Evolutionary conservation across 345 rosid genomes (phyloP).

Genomic region (Populus tremula): DNA sequence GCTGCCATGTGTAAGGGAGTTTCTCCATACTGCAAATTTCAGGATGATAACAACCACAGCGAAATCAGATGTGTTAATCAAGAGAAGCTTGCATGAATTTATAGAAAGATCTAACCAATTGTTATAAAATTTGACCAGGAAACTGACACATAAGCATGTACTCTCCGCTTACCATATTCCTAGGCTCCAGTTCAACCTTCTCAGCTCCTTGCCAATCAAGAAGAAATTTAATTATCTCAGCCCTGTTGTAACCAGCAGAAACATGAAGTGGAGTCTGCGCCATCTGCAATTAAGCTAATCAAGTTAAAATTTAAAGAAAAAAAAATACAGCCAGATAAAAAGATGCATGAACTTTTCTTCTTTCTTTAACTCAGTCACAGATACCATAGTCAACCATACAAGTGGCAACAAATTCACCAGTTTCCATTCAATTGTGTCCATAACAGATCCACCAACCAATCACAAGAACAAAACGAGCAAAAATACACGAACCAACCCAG

Average conservation of each 20-base stretch:
- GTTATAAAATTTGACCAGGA: background rate
- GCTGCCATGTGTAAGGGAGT: slow-evolving; percentile 99
- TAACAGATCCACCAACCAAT: background rate
- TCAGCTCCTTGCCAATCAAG: slow-evolving; percentile 70
- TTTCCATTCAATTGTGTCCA: background rate
- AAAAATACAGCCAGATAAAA: background rate
- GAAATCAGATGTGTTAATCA: slow-evolving; percentile 2
- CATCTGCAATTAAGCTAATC: slow-evolving; percentile 59
- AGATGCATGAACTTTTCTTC: background rate
- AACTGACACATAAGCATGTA: background rate
- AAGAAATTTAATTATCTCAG: slow-evolving; percentile 66
- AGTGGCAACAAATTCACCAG: background rate
- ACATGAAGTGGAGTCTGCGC: slow-evolving; percentile 96
- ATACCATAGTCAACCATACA: background rate
- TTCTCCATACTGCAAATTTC: slow-evolving; percentile 77
- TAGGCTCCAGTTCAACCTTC: slow-evolving; percentile 79
- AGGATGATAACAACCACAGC: slow-evolving; percentile 14
- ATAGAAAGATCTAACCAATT: background rate
- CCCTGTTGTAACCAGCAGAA: slow-evolving; percentile 77
- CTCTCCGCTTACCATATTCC: slow-evolving; percentile 57
- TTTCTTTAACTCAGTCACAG: background rate
- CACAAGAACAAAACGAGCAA: background rate
- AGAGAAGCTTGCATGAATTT: slow-evolving; percentile 3
- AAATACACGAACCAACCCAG: background rate
- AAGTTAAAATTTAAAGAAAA: background rate